Evolutionary conservation across 1,284 basidiomycete species (phyloP).

Genomic region (Hemileia vastatrix): DNA sequence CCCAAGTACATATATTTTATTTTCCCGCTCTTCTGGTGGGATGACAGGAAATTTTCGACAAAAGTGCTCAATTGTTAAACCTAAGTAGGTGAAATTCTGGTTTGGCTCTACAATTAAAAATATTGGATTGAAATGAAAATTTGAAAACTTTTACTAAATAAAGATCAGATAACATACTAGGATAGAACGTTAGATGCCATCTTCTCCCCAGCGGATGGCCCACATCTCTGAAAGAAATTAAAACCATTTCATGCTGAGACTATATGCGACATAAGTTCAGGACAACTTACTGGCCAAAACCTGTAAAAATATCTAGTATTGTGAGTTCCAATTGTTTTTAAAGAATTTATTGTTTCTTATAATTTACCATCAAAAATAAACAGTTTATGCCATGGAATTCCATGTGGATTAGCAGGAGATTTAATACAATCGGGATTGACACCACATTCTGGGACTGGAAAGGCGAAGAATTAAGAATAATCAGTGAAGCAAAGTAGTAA

Average conservation of each 20-base stretch:
- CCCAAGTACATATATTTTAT: constrained; percentile 19
- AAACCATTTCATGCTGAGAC: too few relatives aligned
- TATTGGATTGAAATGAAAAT: not conserved
- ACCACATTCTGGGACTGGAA: constrained; percentile 7
- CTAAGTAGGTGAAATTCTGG: constrained; percentile 15
- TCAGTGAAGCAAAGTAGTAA: not conserved
- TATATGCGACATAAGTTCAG: too few relatives aligned
- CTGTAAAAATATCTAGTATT: too few relatives aligned
- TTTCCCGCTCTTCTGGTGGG: constrained; percentile 2
- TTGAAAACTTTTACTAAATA: not conserved
- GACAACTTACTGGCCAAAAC: constrained; percentile 18
- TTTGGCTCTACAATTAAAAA: not conserved
- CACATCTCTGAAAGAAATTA: constrained; percentile 4
- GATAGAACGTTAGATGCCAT: constrained; percentile 22
- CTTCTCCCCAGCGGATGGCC: constrained; percentile 14
- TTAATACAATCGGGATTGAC: constrained; percentile 2
- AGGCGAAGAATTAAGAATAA: not conserved
- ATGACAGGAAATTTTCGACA: constrained; percentile 10
- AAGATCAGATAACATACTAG: not conserved
- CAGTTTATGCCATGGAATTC: constrained; percentile 16
- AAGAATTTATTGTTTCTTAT: too few relatives aligned
- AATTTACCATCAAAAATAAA: constrained; percentile 22
- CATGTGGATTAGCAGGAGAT: not conserved
- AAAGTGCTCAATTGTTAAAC: constrained; percentile 19
- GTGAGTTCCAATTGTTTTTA: too few relatives aligned